Conservation (phyloP, 192 early-diverging fungal genomes). For the Dissophora ornata region DNA sequence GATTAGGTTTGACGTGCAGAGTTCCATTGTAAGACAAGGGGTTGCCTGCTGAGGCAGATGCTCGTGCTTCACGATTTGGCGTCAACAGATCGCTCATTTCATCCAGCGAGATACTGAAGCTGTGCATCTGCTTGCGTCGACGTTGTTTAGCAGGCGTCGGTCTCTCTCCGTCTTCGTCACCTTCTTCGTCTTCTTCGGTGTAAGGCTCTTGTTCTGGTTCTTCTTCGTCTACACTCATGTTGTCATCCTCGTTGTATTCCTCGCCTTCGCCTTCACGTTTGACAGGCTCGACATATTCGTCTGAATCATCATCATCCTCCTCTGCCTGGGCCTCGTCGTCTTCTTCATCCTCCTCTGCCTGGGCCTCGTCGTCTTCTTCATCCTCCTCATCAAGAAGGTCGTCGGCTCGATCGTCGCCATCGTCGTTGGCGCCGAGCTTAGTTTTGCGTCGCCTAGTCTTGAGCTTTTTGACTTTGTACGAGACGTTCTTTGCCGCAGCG, state of each 20-base stretch:
- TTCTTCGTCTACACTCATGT: constrained; percentile 2
- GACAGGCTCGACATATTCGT: constrained; percentile 29
- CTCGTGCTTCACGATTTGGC: neutral
- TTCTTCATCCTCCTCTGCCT: constrained; percentile 3
- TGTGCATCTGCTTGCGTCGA: constrained; percentile 11
- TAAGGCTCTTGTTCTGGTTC: no score
- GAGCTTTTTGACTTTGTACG: neutral
- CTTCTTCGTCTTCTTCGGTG: neutral
- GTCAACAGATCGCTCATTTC: constrained; percentile 13
- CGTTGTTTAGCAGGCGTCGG: neutral
- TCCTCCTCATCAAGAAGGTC: neutral
- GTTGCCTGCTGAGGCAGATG: no score
- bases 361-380: neutral
- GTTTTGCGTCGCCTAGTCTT: neutral
- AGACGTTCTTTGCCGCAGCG: constrained; percentile 13
- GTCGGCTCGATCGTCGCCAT: neutral
- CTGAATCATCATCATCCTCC: constrained; percentile 31
- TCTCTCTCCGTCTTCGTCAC: neutral
- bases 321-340: neutral
- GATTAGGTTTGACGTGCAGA: no score
- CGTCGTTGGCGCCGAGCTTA: neutral
- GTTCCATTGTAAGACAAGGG: no score
- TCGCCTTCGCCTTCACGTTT: constrained; percentile 3
- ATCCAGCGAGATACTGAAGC: constrained; percentile 11
- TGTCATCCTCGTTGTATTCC: constrained; percentile 18